These are phyloP conservation scores for Rhodofomes roseus DNA, from an alignment of 1,284 basidiomycete genomes.

Conservation along the genomic window DNA sequence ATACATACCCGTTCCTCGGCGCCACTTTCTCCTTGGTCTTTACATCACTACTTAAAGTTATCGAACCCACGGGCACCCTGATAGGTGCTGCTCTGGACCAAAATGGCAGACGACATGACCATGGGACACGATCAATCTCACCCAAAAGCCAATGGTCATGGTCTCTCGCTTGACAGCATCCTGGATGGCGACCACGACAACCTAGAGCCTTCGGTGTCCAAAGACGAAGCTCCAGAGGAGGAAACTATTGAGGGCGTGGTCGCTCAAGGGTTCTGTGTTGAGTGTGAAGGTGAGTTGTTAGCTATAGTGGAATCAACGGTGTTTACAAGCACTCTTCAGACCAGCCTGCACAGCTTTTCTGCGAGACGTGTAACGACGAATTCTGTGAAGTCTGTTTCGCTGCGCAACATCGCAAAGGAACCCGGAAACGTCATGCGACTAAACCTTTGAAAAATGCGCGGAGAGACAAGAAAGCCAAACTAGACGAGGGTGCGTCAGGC, in stretches of 20 bases:
- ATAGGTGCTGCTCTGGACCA: background rate
- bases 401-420: constrained; percentile 76
- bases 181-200: constrained; percentile 56
- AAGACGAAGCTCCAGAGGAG: constrained; percentile 56
- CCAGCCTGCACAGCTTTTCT: constrained; percentile 72
- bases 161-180: constrained; percentile 65
- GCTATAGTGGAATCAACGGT: background rate
- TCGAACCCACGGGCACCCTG: background rate
- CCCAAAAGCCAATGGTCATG: background rate
- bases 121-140: background rate
- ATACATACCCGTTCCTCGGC: background rate
- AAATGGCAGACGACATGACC: background rate
- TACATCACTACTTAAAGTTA: too few species aligned
- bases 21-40: background rate
- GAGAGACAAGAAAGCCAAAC: constrained; percentile 21
- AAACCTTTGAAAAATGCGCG: constrained; percentile 38
- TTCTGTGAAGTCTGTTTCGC: constrained; percentile 83
- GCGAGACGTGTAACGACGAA: constrained; percentile 64
- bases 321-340: constrained; percentile 38
- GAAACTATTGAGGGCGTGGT: constrained; percentile 45
- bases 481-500: constrained; percentile 19
- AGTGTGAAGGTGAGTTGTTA: constrained; percentile 68
- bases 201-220: constrained; percentile 47
- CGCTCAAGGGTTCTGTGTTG: constrained; percentile 68
- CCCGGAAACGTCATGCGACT: constrained; percentile 60